Evolutionary conservation across 2,329 filamentous ascomycete genomes (phyloP), one percentile per base, ranked within the genome.

Genomic region (Penicillium frequentans): DNA sequence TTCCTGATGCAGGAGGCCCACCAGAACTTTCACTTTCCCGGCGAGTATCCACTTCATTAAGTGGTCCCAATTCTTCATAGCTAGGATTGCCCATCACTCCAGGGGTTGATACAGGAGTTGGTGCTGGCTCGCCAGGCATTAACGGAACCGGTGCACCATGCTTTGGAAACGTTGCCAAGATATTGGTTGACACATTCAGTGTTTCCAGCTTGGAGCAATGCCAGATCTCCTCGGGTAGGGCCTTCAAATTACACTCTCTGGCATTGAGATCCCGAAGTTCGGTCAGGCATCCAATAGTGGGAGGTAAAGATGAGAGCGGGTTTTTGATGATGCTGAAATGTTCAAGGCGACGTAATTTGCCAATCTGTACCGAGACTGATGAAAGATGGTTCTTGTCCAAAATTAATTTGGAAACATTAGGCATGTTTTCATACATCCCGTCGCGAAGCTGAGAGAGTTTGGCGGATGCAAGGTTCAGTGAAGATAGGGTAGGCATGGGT

Each of bases 311-410:
- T 58, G 88, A 90, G 3, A 99, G 82, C 0, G 90, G 89, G 71
- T 99, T 99, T 73, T 93, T 90, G 39, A 93, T 92, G 62, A 98
- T 92, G 74, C 92, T 98, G 70, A 99, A 89, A 73, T 96, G 88
- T 70, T 98, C 93, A 29, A 99, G 80, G 64, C 86, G 90, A 61
- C 85, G 86, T 45, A 99, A 79, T 61, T 89, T 90, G 16, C 93
- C 93, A 58, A 99, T 90, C 59, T 96, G 89, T 54, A 86, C 83
- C 0, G 93, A 95, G 24, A 99, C 79, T 1, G 91, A 93, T 0
- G 95, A 92, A 66, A 99, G 96, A 71, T 97, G 96, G 69, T 99
- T 99, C 71, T 91, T 93, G 76, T 97, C 93, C 53, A 99, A 81
- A 19, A 93, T 88, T 23, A 99, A 82, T 67, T 93, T 92, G 56